phyloP scores from a whole-genome alignment of 805 yeast species.

The Spathaspora gorwiae region DNA sequence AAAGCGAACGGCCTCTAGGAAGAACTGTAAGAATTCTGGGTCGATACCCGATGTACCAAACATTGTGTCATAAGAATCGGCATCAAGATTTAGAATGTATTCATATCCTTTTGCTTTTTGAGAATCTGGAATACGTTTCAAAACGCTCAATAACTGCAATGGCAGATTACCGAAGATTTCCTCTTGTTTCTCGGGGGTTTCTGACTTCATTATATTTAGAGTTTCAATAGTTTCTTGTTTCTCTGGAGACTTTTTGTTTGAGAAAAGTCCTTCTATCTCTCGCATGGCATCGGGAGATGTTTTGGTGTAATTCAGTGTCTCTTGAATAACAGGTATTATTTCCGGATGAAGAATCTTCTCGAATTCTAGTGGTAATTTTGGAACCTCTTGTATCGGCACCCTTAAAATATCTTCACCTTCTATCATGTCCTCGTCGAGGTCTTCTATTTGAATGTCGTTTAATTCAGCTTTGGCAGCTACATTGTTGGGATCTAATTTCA shows the following conservation, averaged over 20 bases:
- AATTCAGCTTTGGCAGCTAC: slow-evolving; percentile 34
- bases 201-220: not conserved
- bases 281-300: slow-evolving; percentile 1
- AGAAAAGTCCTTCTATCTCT: slow-evolving; percentile 16
- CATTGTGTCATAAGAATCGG: slow-evolving; percentile 19
- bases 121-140: slow-evolving; percentile 22
- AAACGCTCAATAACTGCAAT: slow-evolving; percentile 19
- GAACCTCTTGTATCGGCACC: slow-evolving; percentile 40
- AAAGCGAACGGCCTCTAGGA: slow-evolving; percentile 37
- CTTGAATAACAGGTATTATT: not conserved
- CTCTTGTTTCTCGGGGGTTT: slow-evolving; percentile 1
- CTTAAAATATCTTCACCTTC: not conserved
- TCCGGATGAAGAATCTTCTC: slow-evolving; percentile 1
- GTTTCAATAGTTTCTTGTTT: not conserved
- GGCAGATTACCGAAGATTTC: slow-evolving; percentile 11
- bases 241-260: not conserved
- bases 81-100: slow-evolving; percentile 29
- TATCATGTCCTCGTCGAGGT: not conserved
- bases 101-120: slow-evolving; percentile 27
- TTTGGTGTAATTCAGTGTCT: not conserved
- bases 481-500: slow-evolving; percentile 40
- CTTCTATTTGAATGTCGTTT: slow-evolving; percentile 9
- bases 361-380: slow-evolving; percentile 38
- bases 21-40: slow-evolving; percentile 43
- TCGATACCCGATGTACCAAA: slow-evolving; percentile 48